These are phyloP conservation scores for Pittosporum tobira DNA, from an alignment of 129 eudicot species.

Conservation along the genomic window DNA sequence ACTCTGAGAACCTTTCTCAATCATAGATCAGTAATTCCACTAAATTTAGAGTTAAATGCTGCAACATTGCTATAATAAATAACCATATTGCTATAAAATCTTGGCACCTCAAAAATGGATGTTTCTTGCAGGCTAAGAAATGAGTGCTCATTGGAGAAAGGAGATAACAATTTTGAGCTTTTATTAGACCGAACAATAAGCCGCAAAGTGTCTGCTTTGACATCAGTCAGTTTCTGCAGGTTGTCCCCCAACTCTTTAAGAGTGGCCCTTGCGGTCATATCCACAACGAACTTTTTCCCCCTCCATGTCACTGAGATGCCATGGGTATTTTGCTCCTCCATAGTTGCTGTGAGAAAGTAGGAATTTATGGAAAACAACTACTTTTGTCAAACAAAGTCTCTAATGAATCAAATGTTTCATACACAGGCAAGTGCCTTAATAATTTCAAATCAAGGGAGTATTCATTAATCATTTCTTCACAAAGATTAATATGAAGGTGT, in stretches of 20 bases:
- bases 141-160: slow-evolving; percentile 69
- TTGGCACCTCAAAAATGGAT: slow-evolving; percentile 46
- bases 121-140: slow-evolving; percentile 40
- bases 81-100: neutral
- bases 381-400: too few relatives aligned
- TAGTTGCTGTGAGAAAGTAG: slow-evolving; percentile 24
- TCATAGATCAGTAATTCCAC: neutral
- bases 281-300: slow-evolving; percentile 48
- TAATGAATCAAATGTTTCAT: too few relatives aligned
- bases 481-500: slow-evolving; percentile 8
- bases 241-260: slow-evolving; percentile 58
- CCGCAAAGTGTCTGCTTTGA: slow-evolving; percentile 63
- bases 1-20: too few relatives aligned
- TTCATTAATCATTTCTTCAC: neutral
- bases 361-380: too few relatives aligned
- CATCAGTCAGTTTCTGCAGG: slow-evolving; percentile 61
- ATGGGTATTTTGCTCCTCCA: slow-evolving; percentile 38
- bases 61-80: neutral
- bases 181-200: slow-evolving; percentile 58
- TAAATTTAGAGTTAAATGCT: neutral
- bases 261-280: slow-evolving; percentile 39
- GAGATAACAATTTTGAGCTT: slow-evolving; percentile 52
- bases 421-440: too few relatives aligned
- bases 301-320: slow-evolving; percentile 63
- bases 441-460: too few relatives aligned